Evolutionary conservation across 169 alveolate species (phyloP), one percentile per base, ranked within the genome.

Genomic region (Eimeria maxima): DNA sequence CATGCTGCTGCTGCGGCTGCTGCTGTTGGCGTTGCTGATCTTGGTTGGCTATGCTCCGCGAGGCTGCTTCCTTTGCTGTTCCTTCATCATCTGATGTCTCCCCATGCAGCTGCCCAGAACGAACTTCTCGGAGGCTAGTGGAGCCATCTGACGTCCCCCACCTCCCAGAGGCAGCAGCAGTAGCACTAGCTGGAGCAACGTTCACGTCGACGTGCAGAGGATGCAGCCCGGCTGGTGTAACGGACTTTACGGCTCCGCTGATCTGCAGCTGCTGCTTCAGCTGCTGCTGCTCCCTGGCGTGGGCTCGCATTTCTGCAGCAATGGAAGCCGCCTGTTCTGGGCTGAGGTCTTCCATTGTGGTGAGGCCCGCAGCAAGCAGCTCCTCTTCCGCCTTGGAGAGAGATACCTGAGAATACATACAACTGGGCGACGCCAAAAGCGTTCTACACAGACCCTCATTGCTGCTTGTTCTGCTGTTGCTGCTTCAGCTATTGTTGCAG

Each of bases 211-310:
- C 74, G 16, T 29, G 91, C 71, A 55, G 50, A 14, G 91, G 91
- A n/a, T 55, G 91, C 33, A 83, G 71, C 45, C 27, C 76, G 11
- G 91, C 91, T 11, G 74, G 91, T 4, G 91, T 50, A 3, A 76
- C 76, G 1, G 74, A 29, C 74, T 18, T 42, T 10, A 83, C 76
- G 24, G 91, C 74, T 10, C 91, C 76, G 27, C 91, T 50, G 24
- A 83, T 50, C 86, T 74, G 86, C 50, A 74, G 86, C 55, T 74
- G 86, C 86, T 74, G 86, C 86, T 80, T 69, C 91, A 55, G 74
- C 76, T 83, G 91, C 91, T 83, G 91, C 76, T 83, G 91, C n/a
- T 83, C 22, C 91, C 55, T 27, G 0, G 91, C 91, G n/a, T 83
- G 76, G 14, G 91, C 91, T 29, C 74, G n/a, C 76, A 83, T 27